Percentiles rank a stretch among this genome's conserved stretches.
Evolutionary conservation across 768 basidiomycete genomes (phyloP).

Genomic region (Termitomyces sp.): DNA sequence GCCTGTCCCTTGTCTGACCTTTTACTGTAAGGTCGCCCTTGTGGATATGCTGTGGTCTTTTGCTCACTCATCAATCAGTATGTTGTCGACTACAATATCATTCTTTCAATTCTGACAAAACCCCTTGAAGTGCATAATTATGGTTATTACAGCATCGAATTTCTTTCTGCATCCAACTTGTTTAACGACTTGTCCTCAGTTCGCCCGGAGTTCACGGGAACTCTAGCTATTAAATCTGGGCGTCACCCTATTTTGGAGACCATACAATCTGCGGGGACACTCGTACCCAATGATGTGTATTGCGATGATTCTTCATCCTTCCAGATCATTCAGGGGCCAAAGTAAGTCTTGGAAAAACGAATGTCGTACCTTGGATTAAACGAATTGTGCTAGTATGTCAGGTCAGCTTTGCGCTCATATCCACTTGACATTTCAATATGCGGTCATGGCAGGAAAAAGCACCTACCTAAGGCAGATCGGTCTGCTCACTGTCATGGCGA

Average conservation of each 20-base stretch:
- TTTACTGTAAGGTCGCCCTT: conserved; percentile 61
- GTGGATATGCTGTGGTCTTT: conserved; percentile 91
- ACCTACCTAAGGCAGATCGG: conserved; percentile 90
- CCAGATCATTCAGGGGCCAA: conserved; percentile 90
- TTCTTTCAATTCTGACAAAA: neutral
- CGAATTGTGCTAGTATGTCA: conserved; percentile 34
- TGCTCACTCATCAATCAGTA: conserved; percentile 78
- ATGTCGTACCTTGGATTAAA: neutral
- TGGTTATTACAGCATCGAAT: conserved; percentile 22
- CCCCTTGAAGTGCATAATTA: conserved; percentile 41
- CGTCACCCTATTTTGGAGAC: conserved; percentile 86
- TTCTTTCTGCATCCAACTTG: neutral
- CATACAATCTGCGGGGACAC: conserved; percentile 57
- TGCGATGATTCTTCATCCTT: conserved; percentile 82
- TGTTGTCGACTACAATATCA: conserved; percentile 20
- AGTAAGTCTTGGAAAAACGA: conserved; percentile 42
- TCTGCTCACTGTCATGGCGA: conserved; percentile 78
- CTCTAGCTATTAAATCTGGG: conserved; percentile 84
- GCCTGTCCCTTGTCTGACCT: neutral
- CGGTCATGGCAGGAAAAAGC: conserved; percentile 64
- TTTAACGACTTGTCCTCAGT: conserved; percentile 38
- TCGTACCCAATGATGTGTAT: conserved; percentile 90
- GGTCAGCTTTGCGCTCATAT: conserved; percentile 20
- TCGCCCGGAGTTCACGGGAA: conserved; percentile 89
- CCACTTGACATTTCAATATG: neutral